Conservation (phyloP, 2,329 filamentous ascomycete genomes). For the Talaromyces sp. region DNA sequence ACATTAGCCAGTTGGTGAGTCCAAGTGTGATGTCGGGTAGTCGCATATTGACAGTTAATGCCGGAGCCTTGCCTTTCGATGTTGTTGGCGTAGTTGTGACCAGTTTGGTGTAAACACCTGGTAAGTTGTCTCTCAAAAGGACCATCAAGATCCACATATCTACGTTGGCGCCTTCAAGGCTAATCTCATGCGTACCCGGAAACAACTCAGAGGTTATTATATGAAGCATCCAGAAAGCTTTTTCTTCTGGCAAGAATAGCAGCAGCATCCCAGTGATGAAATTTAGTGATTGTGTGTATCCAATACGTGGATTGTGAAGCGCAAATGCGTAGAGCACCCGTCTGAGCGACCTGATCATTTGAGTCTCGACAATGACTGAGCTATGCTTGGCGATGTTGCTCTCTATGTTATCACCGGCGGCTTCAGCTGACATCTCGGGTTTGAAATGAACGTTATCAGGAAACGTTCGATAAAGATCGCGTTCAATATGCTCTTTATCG, state of each 20-base stretch:
- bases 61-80: slow-evolving; percentile 40
- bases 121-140: slow-evolving; percentile 75
- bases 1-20: slow-evolving; percentile 98
- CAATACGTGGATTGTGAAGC: slow-evolving; percentile 84
- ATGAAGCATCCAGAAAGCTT: slow-evolving; percentile 87
- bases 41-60: slow-evolving; percentile 46
- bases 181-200: slow-evolving; percentile 87
- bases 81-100: slow-evolving; percentile 60
- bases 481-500: slow-evolving; percentile 86
- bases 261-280: slow-evolving; percentile 88
- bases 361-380: slow-evolving; percentile 58
- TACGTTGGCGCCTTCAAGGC: slow-evolving; percentile 85
- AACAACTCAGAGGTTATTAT: slow-evolving; percentile 86
- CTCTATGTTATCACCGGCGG: slow-evolving; percentile 25
- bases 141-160: slow-evolving; percentile 93
- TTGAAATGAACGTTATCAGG: slow-evolving; percentile 92
- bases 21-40: slow-evolving; percentile 88
- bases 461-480: slow-evolving; percentile 89
- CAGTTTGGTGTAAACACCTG: slow-evolving; percentile 82
- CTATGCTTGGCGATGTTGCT: slow-evolving; percentile 37
- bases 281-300: slow-evolving; percentile 94
- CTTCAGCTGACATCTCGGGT: slow-evolving; percentile 47
- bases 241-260: slow-evolving; percentile 87
- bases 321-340: slow-evolving; percentile 86
- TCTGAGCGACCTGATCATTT: slow-evolving; percentile 75